Evolutionary conservation across 2,329 filamentous ascomycete species (phyloP).

Genomic region (Pestalotiopsis sp.): DNA sequence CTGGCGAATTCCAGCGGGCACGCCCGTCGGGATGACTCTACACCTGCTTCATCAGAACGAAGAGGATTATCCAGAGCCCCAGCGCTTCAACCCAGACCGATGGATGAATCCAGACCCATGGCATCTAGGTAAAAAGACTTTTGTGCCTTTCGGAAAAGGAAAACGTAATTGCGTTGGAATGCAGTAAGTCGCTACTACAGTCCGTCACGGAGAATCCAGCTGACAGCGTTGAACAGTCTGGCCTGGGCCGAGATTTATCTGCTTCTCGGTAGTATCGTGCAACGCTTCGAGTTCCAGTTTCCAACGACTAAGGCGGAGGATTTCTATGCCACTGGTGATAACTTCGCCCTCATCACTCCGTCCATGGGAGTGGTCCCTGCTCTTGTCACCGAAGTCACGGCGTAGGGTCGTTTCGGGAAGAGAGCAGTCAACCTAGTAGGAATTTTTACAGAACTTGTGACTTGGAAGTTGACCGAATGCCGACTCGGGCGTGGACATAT

Average conservation of each 20-base stretch:
- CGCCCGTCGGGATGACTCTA: constrained; percentile 30
- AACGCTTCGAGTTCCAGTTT: constrained; percentile 20
- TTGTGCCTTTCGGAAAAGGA: constrained; percentile 7
- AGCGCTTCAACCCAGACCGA: constrained; percentile 29
- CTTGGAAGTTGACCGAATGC: neutral
- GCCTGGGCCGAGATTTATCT: constrained; percentile 26
- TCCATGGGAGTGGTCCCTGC: constrained; percentile 19
- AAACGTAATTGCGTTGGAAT: constrained; percentile 9
- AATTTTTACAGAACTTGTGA: neutral
- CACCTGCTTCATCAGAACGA: constrained; percentile 28
- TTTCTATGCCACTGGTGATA: constrained; percentile 20
- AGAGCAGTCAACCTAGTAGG: neutral
- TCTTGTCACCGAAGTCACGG: constrained; percentile 17
- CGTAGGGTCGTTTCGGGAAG: neutral
- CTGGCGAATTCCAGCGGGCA: constrained; percentile 30
- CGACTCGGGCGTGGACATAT: too few species aligned
- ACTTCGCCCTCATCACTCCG: constrained; percentile 21
- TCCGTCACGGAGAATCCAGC: neutral
- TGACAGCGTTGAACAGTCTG: constrained; percentile 15
- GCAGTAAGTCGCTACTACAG: neutral
- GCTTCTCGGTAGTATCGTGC: constrained; percentile 19
- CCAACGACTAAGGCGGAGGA: constrained; percentile 13
- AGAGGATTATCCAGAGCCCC: constrained; percentile 24
- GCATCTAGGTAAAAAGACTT: neutral
- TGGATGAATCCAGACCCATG: constrained; percentile 19